Evolutionary conservation across 2,329 filamentous ascomycete genomes (phyloP).

Genomic region (Pseudomassariella vexata): DNA sequence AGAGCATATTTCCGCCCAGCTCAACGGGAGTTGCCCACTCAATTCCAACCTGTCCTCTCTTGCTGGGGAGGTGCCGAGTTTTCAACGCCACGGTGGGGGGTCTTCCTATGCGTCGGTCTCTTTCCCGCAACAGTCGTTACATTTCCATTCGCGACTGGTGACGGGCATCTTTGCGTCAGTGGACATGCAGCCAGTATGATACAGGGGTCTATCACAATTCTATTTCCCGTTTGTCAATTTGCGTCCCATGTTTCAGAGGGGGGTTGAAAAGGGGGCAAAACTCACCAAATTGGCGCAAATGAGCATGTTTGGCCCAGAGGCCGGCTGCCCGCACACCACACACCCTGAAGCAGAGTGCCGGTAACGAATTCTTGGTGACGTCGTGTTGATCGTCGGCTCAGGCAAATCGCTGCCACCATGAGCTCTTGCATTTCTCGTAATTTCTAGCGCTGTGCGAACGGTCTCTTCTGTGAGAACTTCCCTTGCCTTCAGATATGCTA

Average conservation of each 20-base stretch:
- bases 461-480: slow-evolving; percentile 39
- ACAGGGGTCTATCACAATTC: slow-evolving; percentile 37
- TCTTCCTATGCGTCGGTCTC: no score
- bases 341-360: slow-evolving; percentile 42
- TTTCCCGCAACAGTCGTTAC: slow-evolving; percentile 31
- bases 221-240: slow-evolving; percentile 24
- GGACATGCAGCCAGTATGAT: slow-evolving; percentile 42
- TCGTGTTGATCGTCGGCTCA: slow-evolving; percentile 16
- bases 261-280: slow-evolving; percentile 7
- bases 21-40: no score
- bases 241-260: no score
- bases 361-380: slow-evolving; percentile 29
- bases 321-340: slow-evolving; percentile 39
- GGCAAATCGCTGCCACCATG: slow-evolving; percentile 17
- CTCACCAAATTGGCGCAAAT: slow-evolving; percentile 46
- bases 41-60: no score
- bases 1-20: no score
- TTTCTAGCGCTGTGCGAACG: slow-evolving; percentile 33
- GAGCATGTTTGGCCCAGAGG: slow-evolving; percentile 40
- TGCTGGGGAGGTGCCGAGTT: no score
- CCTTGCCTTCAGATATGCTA: slow-evolving; percentile 43
- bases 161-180: slow-evolving; percentile 29
- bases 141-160: slow-evolving; percentile 33
- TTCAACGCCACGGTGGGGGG: no score
- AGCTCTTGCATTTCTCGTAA: slow-evolving; percentile 36